Evolutionary conservation across 1,284 basidiomycete genomes (phyloP).

Genomic region (Ustilago crameri): DNA sequence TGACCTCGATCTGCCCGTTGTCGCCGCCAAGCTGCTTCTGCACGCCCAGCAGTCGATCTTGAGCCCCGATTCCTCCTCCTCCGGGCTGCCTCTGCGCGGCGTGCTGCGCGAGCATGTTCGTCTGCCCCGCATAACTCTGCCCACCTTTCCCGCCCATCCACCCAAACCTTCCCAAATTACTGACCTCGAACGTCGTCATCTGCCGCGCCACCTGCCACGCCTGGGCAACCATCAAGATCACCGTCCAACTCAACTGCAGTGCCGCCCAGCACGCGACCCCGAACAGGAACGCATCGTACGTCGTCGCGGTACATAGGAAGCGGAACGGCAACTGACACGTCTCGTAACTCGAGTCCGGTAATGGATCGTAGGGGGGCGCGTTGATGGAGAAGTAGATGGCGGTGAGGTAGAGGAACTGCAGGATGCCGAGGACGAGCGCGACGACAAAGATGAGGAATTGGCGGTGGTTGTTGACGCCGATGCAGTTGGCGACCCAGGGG

Average conservation of each 20-base stretch:
- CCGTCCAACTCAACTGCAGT: constrained; percentile 92
- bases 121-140: constrained; percentile 71
- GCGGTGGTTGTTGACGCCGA: constrained; percentile 93
- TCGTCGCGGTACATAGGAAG: constrained; percentile 74
- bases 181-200: constrained; percentile 95
- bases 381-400: constrained; percentile 70
- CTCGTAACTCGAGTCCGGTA: constrained; percentile 51
- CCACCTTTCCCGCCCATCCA: constrained; percentile 93
- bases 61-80: constrained; percentile 4
- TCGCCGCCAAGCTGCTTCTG: constrained; percentile 16
- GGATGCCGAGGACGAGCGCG: constrained; percentile 83
- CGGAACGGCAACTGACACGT: constrained; percentile 76
- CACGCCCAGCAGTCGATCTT: constrained; percentile 18
- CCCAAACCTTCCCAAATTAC: constrained; percentile 91
- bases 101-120: constrained; percentile 34
- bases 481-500: constrained; percentile 99
- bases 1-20: constrained; percentile 27
- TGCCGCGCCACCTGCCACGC: constrained; percentile 91
- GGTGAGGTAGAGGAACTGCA: constrained; percentile 82
- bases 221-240: constrained; percentile 84
- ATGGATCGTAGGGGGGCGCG: constrained; percentile 46
- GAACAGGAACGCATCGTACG: constrained; percentile 83
- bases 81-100: constrained; percentile 7
- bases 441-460: constrained; percentile 91
- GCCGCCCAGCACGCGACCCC: constrained; percentile 84